Percentiles rank a stretch among this genome's conserved stretches.
These are phyloP conservation scores for Coemansia sp. DNA, from an alignment of 192 early-diverging fungal species.

Conservation along the genomic window DNA sequence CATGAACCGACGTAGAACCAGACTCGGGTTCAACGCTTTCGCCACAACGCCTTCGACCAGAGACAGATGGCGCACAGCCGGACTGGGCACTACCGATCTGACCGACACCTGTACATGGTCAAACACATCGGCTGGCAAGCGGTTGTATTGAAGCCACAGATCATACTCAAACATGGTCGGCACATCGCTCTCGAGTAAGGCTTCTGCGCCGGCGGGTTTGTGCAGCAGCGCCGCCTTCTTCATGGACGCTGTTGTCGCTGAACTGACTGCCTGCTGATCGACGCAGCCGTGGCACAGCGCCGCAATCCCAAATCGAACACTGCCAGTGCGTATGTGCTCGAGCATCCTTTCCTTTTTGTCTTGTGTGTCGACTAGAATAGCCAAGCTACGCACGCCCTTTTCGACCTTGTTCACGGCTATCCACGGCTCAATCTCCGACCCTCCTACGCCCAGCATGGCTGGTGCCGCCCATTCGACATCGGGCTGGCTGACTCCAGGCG, in stretches of 20 bases:
- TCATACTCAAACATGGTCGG: conserved; percentile 5
- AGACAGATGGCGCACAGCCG: conserved; percentile 24
- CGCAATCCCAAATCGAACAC: conserved; percentile 11
- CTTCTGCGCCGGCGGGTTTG: neutral
- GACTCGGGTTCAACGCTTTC: conserved; percentile 25
- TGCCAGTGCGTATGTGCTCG: conserved; percentile 5
- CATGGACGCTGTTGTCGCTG: conserved; percentile 34
- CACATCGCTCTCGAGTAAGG: neutral
- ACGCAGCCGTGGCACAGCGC: conserved; percentile 49
- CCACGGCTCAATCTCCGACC: conserved; percentile 23
- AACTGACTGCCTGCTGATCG: conserved; percentile 17
- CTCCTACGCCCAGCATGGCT: conserved; percentile 7
- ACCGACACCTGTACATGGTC: conserved; percentile 7
- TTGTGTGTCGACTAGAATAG: conserved; percentile 23
- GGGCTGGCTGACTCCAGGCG: conserved; percentile 45
- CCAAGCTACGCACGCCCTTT: conserved; percentile 55
- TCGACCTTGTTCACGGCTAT: conserved; percentile 54
- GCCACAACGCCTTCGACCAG: conserved; percentile 18
- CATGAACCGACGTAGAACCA: conserved; percentile 55
- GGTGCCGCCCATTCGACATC: conserved; percentile 27
- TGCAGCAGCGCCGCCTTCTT: conserved; percentile 18
- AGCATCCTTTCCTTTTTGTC: conserved; percentile 5
- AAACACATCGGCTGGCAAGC: conserved; percentile 33
- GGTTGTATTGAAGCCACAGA: conserved; percentile 24
- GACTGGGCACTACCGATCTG: conserved; percentile 8